phyloP scores from a whole-genome alignment of 2,329 filamentous ascomycete genomes.

The Neurospora sp. region DNA sequence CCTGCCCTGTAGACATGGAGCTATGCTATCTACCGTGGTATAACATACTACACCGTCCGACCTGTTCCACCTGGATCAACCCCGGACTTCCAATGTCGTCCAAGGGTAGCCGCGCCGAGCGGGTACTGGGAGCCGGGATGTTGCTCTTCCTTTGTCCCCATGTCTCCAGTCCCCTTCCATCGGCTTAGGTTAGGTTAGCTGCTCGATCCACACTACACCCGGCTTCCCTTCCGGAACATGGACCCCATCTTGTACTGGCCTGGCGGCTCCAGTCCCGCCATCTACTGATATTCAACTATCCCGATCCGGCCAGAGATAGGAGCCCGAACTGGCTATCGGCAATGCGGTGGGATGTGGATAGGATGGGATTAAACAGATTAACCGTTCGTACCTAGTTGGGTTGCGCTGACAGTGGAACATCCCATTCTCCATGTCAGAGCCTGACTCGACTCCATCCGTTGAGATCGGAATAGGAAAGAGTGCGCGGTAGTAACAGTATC shows the following conservation, averaged over 20 bases:
- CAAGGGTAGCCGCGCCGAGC: background rate
- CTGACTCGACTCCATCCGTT: background rate
- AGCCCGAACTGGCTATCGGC: background rate
- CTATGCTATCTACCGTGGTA: background rate
- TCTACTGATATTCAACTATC: background rate
- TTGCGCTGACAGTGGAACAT: background rate
- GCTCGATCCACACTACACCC: background rate
- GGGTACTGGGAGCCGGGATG: background rate
- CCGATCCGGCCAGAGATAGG: background rate
- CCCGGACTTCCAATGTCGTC: background rate
- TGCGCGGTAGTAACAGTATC: background rate
- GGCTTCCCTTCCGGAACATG: background rate
- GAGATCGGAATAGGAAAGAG: background rate
- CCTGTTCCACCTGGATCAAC: background rate
- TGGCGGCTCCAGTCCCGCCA: background rate
- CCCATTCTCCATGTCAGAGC: background rate
- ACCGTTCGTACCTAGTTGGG: background rate
- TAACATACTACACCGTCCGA: background rate
- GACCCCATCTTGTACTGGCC: background rate
- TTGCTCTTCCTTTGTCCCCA: background rate
- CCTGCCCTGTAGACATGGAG: background rate
- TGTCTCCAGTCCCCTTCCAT: background rate
- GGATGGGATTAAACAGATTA: background rate
- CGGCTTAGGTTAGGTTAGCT: background rate
- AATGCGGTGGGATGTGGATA: background rate